Conservation (phyloP, 306 rosid species). For the Prunus padus region DNA sequence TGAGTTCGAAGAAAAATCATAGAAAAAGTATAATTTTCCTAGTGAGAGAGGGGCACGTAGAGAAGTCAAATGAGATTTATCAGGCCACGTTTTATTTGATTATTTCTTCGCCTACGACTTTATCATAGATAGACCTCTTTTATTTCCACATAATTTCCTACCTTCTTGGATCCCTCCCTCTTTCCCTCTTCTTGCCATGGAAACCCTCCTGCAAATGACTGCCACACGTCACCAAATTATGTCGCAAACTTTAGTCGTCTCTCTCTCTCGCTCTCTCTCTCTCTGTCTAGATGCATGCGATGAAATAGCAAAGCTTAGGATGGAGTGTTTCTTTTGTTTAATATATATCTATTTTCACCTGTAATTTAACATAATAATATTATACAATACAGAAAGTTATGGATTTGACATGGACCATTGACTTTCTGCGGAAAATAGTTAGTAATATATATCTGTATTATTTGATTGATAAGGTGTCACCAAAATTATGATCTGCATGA, state of each 20-base stretch:
- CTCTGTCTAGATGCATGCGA: too few species aligned
- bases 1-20: slow-evolving; percentile 18
- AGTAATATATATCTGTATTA: background rate
- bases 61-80: slow-evolving; percentile 30
- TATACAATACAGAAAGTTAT: background rate
- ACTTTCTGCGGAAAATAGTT: background rate
- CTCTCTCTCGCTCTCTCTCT: too few species aligned
- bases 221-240: background rate
- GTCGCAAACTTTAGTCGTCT: background rate
- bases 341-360: too few species aligned
- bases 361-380: background rate
- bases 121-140: background rate
- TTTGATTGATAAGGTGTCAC: background rate
- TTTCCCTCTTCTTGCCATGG: background rate
- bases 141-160: slow-evolving; percentile 11
- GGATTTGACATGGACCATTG: background rate
- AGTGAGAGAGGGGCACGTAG: background rate
- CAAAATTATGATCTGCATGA: background rate
- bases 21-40: background rate
- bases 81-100: slow-evolving; percentile 25
- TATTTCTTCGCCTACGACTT: slow-evolving; percentile 1
- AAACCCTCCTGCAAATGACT: background rate
- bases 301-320: too few species aligned
- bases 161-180: background rate
- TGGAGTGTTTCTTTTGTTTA: too few species aligned